phyloP scores from a whole-genome alignment of 1,284 basidiomycete species.

The Boletus mariae region DNA sequence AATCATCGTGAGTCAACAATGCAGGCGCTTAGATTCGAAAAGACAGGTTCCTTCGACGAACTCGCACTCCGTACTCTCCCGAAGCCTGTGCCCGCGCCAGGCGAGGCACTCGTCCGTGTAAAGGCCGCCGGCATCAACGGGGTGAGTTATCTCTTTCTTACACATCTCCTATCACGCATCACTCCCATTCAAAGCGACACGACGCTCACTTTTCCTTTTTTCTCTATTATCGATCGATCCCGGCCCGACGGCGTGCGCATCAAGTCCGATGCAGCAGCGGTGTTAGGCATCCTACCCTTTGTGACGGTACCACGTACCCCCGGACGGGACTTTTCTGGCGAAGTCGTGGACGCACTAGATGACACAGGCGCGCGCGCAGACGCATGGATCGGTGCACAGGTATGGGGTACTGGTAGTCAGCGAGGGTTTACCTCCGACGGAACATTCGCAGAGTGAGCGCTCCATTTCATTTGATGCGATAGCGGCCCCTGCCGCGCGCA shows the following conservation, averaged over 20 bases:
- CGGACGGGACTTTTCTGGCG: conserved; percentile 34
- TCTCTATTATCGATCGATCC: not conserved
- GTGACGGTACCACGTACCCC: conserved; percentile 32
- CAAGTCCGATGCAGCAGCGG: conserved; percentile 31
- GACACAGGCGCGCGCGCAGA: conserved; percentile 16
- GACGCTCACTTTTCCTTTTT: not conserved
- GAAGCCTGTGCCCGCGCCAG: conserved; percentile 26
- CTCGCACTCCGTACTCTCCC: conserved; percentile 21
- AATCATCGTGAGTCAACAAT: conserved; percentile 14
- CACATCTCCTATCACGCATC: not conserved
- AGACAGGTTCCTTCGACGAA: conserved; percentile 30
- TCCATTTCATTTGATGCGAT: not conserved
- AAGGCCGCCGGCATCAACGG: conserved; percentile 34
- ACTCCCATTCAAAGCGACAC: not conserved
- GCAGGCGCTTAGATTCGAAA: conserved; percentile 33
- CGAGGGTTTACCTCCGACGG: conserved; percentile 34
- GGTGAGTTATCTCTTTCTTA: conserved; percentile 17
- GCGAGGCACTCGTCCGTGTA: conserved; percentile 32
- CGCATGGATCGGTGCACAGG: conserved; percentile 29
- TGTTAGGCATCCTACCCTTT: conserved; percentile 29
- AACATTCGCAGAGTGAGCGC: conserved; percentile 33
- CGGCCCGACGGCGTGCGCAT: not conserved
- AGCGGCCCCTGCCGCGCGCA: not conserved
- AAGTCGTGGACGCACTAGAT: conserved; percentile 32
- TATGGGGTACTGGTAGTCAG: conserved; percentile 34